Base-by-base conservation (phyloP, 2,329 filamentous ascomycete species). In the Fusarium proliferatum region DNA sequence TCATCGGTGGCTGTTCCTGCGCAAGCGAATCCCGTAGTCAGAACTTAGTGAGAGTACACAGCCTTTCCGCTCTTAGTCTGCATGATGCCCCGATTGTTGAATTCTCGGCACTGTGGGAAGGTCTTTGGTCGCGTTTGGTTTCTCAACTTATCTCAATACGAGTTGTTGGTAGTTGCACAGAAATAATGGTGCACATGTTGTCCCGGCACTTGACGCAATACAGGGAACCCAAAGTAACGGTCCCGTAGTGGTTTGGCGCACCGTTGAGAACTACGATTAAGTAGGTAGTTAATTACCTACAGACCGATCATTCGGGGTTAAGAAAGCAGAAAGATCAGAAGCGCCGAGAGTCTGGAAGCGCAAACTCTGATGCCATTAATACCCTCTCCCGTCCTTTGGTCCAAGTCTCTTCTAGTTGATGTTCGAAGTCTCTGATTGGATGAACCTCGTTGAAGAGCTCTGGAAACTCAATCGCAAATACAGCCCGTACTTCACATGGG, bases 101-200 rank as follows among this genome's bases (percentile, higher is more conserved):
- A 67, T 56, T 52, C 58, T 73, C 53, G 36, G 58, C 61, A 60
- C 49, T 63, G 73, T 73, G 46, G 51, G 13, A 45, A 52, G 45
- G 48, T 45, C 30, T 51, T 38, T 63, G 55, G 52, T 66, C 65
- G 53, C 26, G 52, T 67, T 58, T 71, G 71, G 71, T 74, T 73
- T 67, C 67, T 68, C 71, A 73, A 74, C 71, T 46, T 72, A 48
- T 55, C 51, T 67, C 48, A 62, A 74, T 74, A 76, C 64, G 72
- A 75, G 76, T 74, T 67, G 41, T 75, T 64, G 58, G 74, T 67
- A 75, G 74, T 76, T 76, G 63, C 68, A 75, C 67, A 53, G 49
- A 61, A 72, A 52, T 68, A 60, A 34, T 72, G 59, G 67, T 69
- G 48, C 59, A 68, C 67, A 68, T 59, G 60, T 64, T 74, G 43